These are phyloP conservation scores for Pisolithus albus DNA, from an alignment of 768 basidiomycete genomes.

Conservation along the genomic window DNA sequence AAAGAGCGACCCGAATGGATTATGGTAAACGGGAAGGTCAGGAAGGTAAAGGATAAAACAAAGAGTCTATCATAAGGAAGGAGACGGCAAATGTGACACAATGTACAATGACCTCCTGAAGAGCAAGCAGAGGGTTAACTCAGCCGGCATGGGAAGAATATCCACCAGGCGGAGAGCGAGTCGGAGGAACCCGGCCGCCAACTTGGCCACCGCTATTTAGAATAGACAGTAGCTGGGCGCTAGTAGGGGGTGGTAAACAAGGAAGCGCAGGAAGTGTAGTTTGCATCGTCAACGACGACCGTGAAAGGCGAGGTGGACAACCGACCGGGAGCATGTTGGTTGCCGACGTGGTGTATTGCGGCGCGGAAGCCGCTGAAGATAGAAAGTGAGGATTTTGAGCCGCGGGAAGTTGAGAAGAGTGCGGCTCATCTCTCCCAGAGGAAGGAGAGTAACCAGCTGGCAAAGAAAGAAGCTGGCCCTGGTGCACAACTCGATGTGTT, in stretches of 20 bases:
- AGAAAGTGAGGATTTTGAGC: slow-evolving; percentile 10
- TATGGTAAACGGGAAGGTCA: slow-evolving; percentile 13
- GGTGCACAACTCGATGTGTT: slow-evolving; percentile 7
- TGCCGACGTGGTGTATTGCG: slow-evolving; percentile 6
- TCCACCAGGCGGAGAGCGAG: slow-evolving; percentile 7
- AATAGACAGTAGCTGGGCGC: slow-evolving; percentile 29
- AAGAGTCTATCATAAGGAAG: not conserved
- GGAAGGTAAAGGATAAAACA: slow-evolving; percentile 1
- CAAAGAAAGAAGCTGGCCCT: slow-evolving; percentile 12
- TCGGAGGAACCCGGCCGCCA: slow-evolving; percentile 3
- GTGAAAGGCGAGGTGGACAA: not conserved
- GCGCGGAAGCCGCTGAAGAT: slow-evolving; percentile 7
- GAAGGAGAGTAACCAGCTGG: slow-evolving; percentile 3
- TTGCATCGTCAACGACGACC: slow-evolving; percentile 6
- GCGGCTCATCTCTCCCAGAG: slow-evolving; percentile 2
- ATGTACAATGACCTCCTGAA: not conserved
- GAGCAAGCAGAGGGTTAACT: slow-evolving; percentile 4
- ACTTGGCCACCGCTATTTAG: slow-evolving; percentile 24
- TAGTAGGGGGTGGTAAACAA: slow-evolving; percentile 17
- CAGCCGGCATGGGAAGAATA: slow-evolving; percentile 20
- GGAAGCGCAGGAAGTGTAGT: slow-evolving; percentile 7
- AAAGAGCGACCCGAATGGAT: slow-evolving; percentile 14
- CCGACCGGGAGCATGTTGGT: slow-evolving; percentile 1
- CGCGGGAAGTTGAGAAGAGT: slow-evolving; percentile 8
- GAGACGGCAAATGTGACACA: not conserved